These are phyloP conservation scores for Mycogone perniciosa DNA, from an alignment of 2,329 filamentous ascomycete genomes.

Conservation along the genomic window DNA sequence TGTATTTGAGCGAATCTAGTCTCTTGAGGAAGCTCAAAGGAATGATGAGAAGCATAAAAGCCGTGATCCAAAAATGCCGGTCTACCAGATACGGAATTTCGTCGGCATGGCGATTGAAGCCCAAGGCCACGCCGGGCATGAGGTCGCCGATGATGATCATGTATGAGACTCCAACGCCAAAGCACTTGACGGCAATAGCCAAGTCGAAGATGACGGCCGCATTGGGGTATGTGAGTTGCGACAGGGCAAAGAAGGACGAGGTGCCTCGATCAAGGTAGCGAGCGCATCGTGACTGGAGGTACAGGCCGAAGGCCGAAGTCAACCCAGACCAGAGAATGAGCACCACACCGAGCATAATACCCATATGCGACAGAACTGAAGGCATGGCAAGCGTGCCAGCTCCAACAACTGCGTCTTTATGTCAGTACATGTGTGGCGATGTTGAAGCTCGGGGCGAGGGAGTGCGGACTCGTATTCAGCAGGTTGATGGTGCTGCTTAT, in stretches of 20 bases:
- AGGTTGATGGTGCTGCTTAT: slow-evolving; percentile 90
- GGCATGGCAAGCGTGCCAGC: slow-evolving; percentile 93
- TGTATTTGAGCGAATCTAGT: slow-evolving; percentile 95
- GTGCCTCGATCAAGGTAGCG: slow-evolving; percentile 85
- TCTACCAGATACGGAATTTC: slow-evolving; percentile 70
- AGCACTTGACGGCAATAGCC: slow-evolving; percentile 96
- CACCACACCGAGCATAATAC: slow-evolving; percentile 74
- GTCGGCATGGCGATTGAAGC: slow-evolving; percentile 62
- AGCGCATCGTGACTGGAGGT: slow-evolving; percentile 88
- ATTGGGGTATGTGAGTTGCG: slow-evolving; percentile 94
- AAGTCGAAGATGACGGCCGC: slow-evolving; percentile 92
- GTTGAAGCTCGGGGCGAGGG: background rate
- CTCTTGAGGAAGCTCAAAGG: slow-evolving; percentile 86
- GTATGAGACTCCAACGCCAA: slow-evolving; percentile 94
- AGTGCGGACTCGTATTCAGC: slow-evolving; percentile 77
- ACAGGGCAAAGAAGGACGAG: slow-evolving; percentile 92
- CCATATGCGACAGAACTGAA: slow-evolving; percentile 92
- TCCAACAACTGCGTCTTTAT: slow-evolving; percentile 62
- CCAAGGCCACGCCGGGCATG: slow-evolving; percentile 88
- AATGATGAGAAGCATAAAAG: slow-evolving; percentile 94
- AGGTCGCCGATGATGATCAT: slow-evolving; percentile 97
- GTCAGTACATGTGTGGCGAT: slow-evolving; percentile 11
- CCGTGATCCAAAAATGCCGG: slow-evolving; percentile 95
- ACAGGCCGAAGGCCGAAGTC: slow-evolving; percentile 86
- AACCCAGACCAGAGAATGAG: slow-evolving; percentile 89